Evolutionary conservation across 306 rosid species (phyloP).

Genomic region (Quercus bicolor): DNA sequence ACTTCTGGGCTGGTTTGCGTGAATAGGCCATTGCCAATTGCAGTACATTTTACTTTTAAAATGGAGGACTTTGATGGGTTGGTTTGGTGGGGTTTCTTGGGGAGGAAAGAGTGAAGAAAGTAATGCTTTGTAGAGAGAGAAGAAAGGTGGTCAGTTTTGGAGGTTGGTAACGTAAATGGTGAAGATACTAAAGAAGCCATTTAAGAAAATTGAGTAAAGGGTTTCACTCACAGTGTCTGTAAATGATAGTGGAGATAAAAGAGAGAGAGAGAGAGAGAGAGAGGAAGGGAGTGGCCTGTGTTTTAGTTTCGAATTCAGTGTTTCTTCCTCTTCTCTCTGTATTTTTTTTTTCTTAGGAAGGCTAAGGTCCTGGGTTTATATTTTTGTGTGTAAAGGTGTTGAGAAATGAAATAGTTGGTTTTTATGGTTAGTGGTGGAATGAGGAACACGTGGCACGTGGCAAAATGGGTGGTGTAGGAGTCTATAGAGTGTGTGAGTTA

Average conservation of each 20-base stretch:
- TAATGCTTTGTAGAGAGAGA: slow-evolving; percentile 60
- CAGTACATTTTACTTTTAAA: slow-evolving; percentile 61
- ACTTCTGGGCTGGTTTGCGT: slow-evolving; percentile 93
- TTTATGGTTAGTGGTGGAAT: slow-evolving; percentile 43
- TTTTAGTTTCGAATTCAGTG: slow-evolving; percentile 19
- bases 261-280: neutral
- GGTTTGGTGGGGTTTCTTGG: slow-evolving; percentile 44
- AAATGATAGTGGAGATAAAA: slow-evolving; percentile 5
- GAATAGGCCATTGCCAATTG: slow-evolving; percentile 87
- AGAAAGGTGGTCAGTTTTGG: slow-evolving; percentile 65
- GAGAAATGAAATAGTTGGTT: slow-evolving; percentile 26
- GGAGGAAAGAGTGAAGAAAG: slow-evolving; percentile 87
- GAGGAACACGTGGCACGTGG: slow-evolving; percentile 69
- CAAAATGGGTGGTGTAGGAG: slow-evolving; percentile 18
- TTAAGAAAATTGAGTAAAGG: neutral
- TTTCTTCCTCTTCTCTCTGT: neutral
- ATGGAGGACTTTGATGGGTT: slow-evolving; percentile 37
- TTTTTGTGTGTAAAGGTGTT: slow-evolving; percentile 9
- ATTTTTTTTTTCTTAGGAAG: neutral
- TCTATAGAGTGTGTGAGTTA: neutral
- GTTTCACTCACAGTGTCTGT: slow-evolving; percentile 16
- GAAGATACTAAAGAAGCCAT: slow-evolving; percentile 88
- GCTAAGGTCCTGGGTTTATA: slow-evolving; percentile 23
- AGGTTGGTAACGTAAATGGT: slow-evolving; percentile 55
- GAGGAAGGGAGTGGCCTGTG: neutral